Base-by-base conservation (phyloP, 257 asterid genomes). In the Scutellaria baicalensis region DNA sequence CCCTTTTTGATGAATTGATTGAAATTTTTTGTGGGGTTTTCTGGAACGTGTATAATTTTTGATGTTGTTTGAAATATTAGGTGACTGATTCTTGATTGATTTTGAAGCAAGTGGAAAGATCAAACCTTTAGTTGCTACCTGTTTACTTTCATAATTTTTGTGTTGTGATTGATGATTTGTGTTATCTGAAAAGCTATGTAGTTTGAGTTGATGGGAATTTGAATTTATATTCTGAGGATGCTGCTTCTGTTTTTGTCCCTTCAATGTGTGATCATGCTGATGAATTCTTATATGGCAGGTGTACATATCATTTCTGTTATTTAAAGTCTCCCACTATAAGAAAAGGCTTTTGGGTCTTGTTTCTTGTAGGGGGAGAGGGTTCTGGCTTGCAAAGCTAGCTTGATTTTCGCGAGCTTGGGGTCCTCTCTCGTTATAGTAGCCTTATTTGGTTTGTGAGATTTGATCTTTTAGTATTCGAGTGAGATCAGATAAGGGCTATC, bases 351-450 rank as follows among this genome's bases (percentile, higher is more conserved):
- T 40, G 59, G 64, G 75, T 52, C 38, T 67, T 56, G 72, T 75
- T 67, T 69, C 43, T 72, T 68, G 77, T 59, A 17, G 35, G 70
- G 82, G 68, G 86, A 75, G 85, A 81, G 88, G 81, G 76, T 75
- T 76, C 89, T 87, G 77, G 89, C 80, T 89, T 75, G 80, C 71
- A 39, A 66, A 74, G 84, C 66, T 36, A 59, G 39, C 59, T 65
- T 50, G 27, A 64, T 76, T 70, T 78, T 78, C 23, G 76, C 76
- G 80, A 77, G 88, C 86, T 85, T 48, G 83, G 88, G 82, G 79
- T 78, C 86, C 89, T 83, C 88, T 80, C 89, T 83, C 83, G 39
- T 61, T 60, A 44, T 44, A 38, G 12, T 55, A 43, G 51, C 36
- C 59, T 39, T 44, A 35, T 45, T 27, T 8, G n/a, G 45, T 45